These are phyloP conservation scores for Fagopyrum tataricum DNA, from an alignment of 148 eudicot species.

Conservation along the genomic window DNA sequence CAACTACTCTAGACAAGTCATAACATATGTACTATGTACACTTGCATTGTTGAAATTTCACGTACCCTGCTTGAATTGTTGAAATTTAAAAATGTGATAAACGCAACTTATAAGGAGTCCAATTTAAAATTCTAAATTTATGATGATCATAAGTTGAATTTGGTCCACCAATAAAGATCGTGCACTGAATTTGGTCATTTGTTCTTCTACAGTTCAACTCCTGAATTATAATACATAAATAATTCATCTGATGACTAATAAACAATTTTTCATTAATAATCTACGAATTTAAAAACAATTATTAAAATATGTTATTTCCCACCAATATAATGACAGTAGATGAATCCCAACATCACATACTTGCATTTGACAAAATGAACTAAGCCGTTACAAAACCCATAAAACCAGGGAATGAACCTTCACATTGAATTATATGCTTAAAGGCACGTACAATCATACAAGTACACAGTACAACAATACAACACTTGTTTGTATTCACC, in stretches of 20 bases:
- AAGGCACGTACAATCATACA: background rate
- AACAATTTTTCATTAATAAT: too few species aligned
- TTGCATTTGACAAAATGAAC: too few species aligned
- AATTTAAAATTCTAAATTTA: background rate
- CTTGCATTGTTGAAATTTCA: too few species aligned
- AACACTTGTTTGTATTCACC: background rate
- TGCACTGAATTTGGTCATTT: background rate
- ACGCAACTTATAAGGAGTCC: background rate
- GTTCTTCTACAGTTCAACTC: background rate
- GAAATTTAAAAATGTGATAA: background rate
- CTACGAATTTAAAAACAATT: too few species aligned
- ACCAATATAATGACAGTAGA: too few species aligned
- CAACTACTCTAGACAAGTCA: too few species aligned
- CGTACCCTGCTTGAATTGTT: too few species aligned
- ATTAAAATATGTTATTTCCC: too few species aligned
- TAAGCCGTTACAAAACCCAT: background rate
- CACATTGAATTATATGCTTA: background rate
- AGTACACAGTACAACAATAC: background rate
- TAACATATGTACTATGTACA: too few species aligned
- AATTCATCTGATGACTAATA: too few species aligned
- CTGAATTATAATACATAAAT: too few species aligned
- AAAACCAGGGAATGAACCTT: constrained; percentile 1
- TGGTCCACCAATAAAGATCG: background rate
- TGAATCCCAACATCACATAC: too few species aligned
- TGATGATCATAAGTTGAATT: background rate